Conservation (phyloP, 768 basidiomycete genomes). For the Lentinula sp. region DNA sequence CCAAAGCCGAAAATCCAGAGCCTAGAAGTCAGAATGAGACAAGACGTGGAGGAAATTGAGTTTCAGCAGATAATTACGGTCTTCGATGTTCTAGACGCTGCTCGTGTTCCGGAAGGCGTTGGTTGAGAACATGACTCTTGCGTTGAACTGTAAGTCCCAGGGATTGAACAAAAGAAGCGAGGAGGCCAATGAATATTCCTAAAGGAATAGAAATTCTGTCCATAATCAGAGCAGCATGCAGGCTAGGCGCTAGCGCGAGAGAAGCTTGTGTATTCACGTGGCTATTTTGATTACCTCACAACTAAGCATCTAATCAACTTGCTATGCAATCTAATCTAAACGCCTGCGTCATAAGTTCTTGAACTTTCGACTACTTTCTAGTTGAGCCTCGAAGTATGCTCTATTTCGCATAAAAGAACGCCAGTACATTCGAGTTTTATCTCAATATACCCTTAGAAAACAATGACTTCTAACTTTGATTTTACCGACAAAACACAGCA, state of each 20-base stretch:
- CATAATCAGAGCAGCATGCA: background rate
- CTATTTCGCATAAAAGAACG: background rate
- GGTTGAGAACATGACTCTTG: conserved; percentile 87
- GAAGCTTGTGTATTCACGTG: background rate
- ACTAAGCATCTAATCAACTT: background rate
- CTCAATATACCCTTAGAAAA: conserved; percentile 7
- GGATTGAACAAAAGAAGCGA: conserved; percentile 86
- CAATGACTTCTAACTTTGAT: conserved; percentile 58
- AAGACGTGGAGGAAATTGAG: background rate
- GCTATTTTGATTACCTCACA: background rate
- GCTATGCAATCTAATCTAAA: background rate
- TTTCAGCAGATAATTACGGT: conserved; percentile 44
- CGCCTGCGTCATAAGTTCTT: background rate
- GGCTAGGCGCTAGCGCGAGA: background rate
- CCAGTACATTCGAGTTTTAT: background rate
- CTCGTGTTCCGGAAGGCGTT: conserved; percentile 55
- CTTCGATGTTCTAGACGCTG: conserved; percentile 70
- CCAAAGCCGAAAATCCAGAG: conserved; percentile 85
- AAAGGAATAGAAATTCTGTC: conserved; percentile 29
- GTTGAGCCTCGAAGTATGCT: background rate
- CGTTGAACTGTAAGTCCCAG: conserved; percentile 89
- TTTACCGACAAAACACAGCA: conserved; percentile 84
- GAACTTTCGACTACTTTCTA: background rate
- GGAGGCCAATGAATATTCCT: conserved; percentile 57
- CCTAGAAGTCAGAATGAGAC: conserved; percentile 28